These are phyloP conservation scores for Orbilia quercus DNA, from an alignment of 2,329 filamentous ascomycete species.

Conservation along the genomic window DNA sequence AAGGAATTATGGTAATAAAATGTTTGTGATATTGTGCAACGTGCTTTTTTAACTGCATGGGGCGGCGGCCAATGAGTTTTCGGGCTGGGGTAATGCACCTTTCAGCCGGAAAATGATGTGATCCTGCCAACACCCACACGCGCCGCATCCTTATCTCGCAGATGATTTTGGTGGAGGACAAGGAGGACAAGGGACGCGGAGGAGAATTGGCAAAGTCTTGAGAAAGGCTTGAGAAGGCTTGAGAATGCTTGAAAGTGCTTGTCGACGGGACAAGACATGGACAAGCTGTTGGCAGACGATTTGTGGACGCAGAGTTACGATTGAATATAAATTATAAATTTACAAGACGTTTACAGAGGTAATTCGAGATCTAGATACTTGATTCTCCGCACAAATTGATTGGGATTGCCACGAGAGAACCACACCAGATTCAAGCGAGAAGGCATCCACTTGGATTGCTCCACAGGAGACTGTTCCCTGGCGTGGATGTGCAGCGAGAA, in stretches of 20 bases:
- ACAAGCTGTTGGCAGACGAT: conserved; percentile 12
- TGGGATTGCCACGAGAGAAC: no score
- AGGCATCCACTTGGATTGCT: no score
- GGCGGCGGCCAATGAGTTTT: conserved; percentile 18
- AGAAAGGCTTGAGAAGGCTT: not conserved
- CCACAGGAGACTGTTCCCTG: no score
- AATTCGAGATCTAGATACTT: no score
- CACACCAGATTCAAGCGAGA: no score
- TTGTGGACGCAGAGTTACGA: not conserved
- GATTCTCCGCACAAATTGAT: no score
- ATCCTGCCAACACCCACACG: conserved; percentile 20
- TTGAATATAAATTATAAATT: no score
- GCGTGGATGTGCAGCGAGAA: no score
- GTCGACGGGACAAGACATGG: conserved; percentile 48
- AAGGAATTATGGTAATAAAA: no score
- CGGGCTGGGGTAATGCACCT: conserved; percentile 11
- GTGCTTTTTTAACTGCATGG: conserved; percentile 14
- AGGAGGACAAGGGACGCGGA: conserved; percentile 27
- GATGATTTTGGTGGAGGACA: conserved; percentile 10
- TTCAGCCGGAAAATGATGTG: conserved; percentile 39
- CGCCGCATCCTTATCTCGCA: not conserved
- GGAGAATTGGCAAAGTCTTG: conserved; percentile 54
- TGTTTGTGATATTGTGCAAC: no score
- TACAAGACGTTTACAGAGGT: no score
- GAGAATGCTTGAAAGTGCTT: conserved; percentile 2